Conservation (phyloP, 495 filamentous ascomycete genomes). For the Aspergillus mulundensis region DNA sequence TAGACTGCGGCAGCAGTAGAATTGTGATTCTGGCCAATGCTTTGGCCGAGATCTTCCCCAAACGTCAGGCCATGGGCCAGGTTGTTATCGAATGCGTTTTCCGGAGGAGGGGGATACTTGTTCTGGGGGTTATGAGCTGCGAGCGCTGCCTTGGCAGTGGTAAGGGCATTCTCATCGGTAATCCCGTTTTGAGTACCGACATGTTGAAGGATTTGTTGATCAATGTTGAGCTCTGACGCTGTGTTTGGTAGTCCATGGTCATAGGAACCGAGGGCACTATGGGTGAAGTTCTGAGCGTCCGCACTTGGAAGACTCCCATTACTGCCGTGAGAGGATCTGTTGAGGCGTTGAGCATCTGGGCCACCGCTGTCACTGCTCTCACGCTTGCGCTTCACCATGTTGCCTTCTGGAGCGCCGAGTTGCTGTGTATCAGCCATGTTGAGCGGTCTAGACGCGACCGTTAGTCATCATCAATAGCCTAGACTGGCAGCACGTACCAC, state of each 20-base stretch:
- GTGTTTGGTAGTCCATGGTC: constrained; percentile 38
- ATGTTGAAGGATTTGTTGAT: constrained; percentile 48
- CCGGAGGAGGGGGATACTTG: constrained; percentile 44
- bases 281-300: constrained; percentile 40
- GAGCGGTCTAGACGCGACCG: constrained; percentile 13
- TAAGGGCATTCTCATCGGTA: constrained; percentile 44
- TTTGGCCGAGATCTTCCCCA: constrained; percentile 43
- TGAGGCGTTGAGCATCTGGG: constrained; percentile 40
- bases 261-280: constrained; percentile 36
- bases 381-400: constrained; percentile 44
- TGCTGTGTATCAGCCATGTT: constrained; percentile 41
- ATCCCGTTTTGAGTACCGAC: constrained; percentile 46
- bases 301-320: constrained; percentile 40
- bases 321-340: constrained; percentile 43
- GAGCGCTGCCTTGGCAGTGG: constrained; percentile 46
- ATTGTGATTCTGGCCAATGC: constrained; percentile 40
- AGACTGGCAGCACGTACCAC: constrained; percentile 1
- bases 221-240: constrained; percentile 42
- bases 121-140: constrained; percentile 42
- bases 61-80: constrained; percentile 40
- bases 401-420: constrained; percentile 35
- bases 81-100: constrained; percentile 41
- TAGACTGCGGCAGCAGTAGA: constrained; percentile 48
- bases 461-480: constrained; percentile 14
- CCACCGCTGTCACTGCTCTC: constrained; percentile 41